Base-by-base conservation (phyloP, 2,329 filamentous ascomycete species). In the Pyrenochaeta sp. region DNA sequence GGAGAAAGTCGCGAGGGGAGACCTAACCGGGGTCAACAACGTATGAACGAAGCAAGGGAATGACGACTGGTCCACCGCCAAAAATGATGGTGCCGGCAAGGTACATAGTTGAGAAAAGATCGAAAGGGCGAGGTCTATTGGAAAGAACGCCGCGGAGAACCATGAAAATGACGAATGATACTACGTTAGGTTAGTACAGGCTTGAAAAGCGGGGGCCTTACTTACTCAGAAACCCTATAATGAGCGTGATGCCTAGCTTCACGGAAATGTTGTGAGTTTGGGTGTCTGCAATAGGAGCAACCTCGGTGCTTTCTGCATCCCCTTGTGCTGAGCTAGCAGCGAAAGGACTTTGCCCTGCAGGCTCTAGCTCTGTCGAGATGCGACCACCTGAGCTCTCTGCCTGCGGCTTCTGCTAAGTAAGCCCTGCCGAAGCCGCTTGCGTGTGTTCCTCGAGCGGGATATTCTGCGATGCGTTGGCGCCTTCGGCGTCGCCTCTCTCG, bases 101-200 rank as follows among this genome's bases (percentile, higher is more conserved):
- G 67, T 89, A 91, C 77, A 92, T 85, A 72, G 91, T 92, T 5
- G 88, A 82, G 66, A 92, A 92, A 24, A 92, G 82, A 47, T 84
- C 80, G 64, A 87, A 86, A 0, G 83, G 74, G 0, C 87, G 75
- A 0, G 85, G 80, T 0, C 76, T 76, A 9, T 13, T 13, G 15
- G 19, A 45, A 19, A 25, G 53, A n/a, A n/a, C n/a, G n/a, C n/a
- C n/a, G n/a, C n/a, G n/a, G n/a, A n/a, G n/a, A n/a, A n/a, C n/a
- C n/a, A n/a, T n/a, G n/a, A n/a, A n/a, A n/a, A n/a, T n/a, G n/a
- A n/a, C n/a, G n/a, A n/a, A n/a, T n/a, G n/a, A n/a, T n/a, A n/a
- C n/a, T n/a, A n/a, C n/a, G n/a, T n/a, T n/a, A n/a, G n/a, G n/a
- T n/a, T n/a, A n/a, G n/a, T n/a, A n/a, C n/a, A n/a, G n/a, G n/a